Evolutionary conservation across 2,329 filamentous ascomycete genomes (phyloP).

Genomic region (Biscogniauxia mediterranea): DNA sequence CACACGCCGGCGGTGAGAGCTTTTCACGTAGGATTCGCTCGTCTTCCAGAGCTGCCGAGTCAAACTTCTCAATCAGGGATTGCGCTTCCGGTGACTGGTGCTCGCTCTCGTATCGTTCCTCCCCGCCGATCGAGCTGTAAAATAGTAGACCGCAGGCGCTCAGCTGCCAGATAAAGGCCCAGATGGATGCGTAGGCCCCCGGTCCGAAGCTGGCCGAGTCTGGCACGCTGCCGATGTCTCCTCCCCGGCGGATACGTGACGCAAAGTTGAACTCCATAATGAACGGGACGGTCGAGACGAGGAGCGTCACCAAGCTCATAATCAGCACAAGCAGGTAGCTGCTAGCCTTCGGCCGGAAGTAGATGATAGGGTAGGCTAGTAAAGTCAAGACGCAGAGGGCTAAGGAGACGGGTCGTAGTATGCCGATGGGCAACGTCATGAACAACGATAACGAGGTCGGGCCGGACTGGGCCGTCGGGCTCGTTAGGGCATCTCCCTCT

Average conservation of each 20-base stretch:
- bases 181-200: neutral
- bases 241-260: neutral
- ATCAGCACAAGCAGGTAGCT: constrained; percentile 7
- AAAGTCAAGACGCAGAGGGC: constrained; percentile 7
- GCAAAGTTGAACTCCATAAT: constrained; percentile 6
- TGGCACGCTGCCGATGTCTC: neutral
- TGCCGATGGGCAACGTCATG: constrained; percentile 3
- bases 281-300: constrained; percentile 8
- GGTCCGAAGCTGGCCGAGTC: constrained; percentile 6
- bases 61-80: neutral
- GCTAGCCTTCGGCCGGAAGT: neutral
- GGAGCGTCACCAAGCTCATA: constrained; percentile 3
- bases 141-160: constrained; percentile 11
- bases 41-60: neutral
- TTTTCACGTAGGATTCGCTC: neutral
- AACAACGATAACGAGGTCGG: neutral
- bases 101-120: constrained; percentile 13
- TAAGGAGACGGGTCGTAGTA: constrained; percentile 7
- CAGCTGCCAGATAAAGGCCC: constrained; percentile 5
- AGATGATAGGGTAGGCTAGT: constrained; percentile 8
- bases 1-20: neutral
- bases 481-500: neutral
- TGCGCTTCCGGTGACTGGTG: neutral
- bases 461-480: neutral
- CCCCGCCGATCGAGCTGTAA: constrained; percentile 16